Evolutionary conservation across 176 grass and related monocot species (phyloP), one percentile per base, ranked within the genome.

Genomic region (Carex littledalei): DNA sequence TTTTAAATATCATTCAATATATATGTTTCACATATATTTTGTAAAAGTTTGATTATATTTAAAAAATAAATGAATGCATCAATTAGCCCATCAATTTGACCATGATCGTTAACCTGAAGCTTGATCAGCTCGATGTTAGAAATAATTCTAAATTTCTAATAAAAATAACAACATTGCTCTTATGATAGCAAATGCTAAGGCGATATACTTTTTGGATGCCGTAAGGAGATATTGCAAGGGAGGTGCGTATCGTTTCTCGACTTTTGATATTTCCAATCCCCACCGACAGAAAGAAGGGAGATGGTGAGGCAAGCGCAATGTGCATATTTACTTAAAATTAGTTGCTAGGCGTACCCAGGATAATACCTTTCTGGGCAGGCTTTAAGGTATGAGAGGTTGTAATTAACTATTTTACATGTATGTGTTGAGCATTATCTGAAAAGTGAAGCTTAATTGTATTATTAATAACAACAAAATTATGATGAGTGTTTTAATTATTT

Each of bases 251-350:
- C 15, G 1, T 66, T 66, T 67, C n/a, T 17, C 8, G 8, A 55
- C 63, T 61, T 29, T 20, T 39, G 32, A 13, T 45, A 24, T 82
- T 82, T 66, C 12, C 39, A 67, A 82, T 53, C 43, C 2, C 61
- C 80, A 82, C 80, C 80, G 80, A 82, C 80, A 82, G 80, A 67
- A 65, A 49, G 10, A 24, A 64, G 50, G 20, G 43, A 6, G n/a
- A 63, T 43, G 37, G 10, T 14, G 60, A 43, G 60, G 14, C 4
- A 76, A 29, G 12, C 72, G 1, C 20, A 76, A 76, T 76, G 80
- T 66, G 35, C 62, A 52, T 64, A 64, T 82, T 82, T 67, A 82
- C 80, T 67, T 16, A 66, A 64, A 64, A 64, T 50, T 39, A 82
- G 37, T 8, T 82, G 60, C 61, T 82, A 2, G 2, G 20, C 37